Conservation (phyloP, 441 rosid species). For the Gossypium davidsonii region DNA sequence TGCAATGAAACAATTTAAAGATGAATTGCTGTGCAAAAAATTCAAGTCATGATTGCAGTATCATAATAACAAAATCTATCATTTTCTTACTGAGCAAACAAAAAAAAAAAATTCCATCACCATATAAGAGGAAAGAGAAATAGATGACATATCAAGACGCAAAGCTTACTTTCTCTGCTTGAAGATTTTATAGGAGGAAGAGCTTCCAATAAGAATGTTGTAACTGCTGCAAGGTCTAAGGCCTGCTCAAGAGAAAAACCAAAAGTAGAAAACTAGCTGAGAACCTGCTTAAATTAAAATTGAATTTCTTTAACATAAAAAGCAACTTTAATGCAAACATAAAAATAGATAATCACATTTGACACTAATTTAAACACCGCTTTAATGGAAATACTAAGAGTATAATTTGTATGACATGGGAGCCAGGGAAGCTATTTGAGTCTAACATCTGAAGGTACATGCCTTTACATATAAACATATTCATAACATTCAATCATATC, state of each 20-base stretch:
- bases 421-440: background rate
- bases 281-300: constrained; percentile 3
- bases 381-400: background rate
- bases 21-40: background rate
- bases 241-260: constrained; percentile 46
- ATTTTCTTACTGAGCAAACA: background rate
- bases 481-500: background rate
- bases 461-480: background rate
- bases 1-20: constrained; percentile 21
- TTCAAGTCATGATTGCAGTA: background rate
- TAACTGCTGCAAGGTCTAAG: constrained; percentile 65
- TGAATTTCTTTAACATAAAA: background rate
- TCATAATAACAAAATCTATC: background rate
- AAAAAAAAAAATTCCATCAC: background rate
- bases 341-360: background rate
- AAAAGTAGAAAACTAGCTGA: constrained; percentile 13
- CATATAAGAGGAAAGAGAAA: constrained; percentile 1
- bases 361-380: background rate
- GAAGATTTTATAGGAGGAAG: constrained; percentile 65
- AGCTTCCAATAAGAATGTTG: constrained; percentile 70
- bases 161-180: constrained; percentile 51
- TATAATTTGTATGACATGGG: background rate
- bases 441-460: background rate
- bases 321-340: constrained; percentile 2
- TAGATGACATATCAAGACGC: background rate